Percentiles rank a stretch among this genome's conserved stretches.
Evolutionary conservation across 192 early-diverging fungal genomes (phyloP).

Genomic region (Diversispora epigaea): DNA sequence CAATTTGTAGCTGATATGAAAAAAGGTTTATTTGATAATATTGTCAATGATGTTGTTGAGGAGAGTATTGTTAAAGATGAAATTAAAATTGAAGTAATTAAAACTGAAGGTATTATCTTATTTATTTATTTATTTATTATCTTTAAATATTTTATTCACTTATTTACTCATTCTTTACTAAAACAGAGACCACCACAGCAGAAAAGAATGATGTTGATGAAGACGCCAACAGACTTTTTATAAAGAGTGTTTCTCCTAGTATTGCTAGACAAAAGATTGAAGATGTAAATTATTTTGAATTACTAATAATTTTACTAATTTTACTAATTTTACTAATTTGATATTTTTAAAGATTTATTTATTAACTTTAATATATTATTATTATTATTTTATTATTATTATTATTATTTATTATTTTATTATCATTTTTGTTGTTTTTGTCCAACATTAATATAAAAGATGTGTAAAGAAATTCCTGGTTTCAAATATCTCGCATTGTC

Average conservation of each 20-base stretch:
- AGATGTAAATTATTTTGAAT: slow-evolving; percentile 44
- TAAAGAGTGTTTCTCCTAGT: slow-evolving; percentile 75
- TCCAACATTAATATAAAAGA: background rate
- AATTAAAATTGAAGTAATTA: slow-evolving; percentile 29
- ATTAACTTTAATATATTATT: too few species aligned
- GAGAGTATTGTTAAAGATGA: slow-evolving; percentile 30
- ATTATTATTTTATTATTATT: too few species aligned
- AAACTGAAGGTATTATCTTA: background rate
- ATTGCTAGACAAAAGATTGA: slow-evolving; percentile 64
- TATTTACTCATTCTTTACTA: background rate
- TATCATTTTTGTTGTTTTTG: too few species aligned
- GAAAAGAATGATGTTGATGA: slow-evolving; percentile 25
- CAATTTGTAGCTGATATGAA: slow-evolving; percentile 67
- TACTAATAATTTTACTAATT: too few species aligned
- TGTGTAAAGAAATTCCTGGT: slow-evolving; percentile 60
- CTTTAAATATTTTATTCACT: background rate
- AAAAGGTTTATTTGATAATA: slow-evolving; percentile 66
- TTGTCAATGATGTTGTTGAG: slow-evolving; percentile 39
- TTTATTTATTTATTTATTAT: background rate
- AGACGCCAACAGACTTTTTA: slow-evolving; percentile 66
- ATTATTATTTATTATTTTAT: too few species aligned
- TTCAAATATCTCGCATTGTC: slow-evolving; percentile 83
- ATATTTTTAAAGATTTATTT: too few species aligned
- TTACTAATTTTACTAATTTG: too few species aligned
- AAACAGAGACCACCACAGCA: background rate